Evolutionary conservation across 2,329 filamentous ascomycete genomes (phyloP).

Genomic region (Scedosporium dehoogii): DNA sequence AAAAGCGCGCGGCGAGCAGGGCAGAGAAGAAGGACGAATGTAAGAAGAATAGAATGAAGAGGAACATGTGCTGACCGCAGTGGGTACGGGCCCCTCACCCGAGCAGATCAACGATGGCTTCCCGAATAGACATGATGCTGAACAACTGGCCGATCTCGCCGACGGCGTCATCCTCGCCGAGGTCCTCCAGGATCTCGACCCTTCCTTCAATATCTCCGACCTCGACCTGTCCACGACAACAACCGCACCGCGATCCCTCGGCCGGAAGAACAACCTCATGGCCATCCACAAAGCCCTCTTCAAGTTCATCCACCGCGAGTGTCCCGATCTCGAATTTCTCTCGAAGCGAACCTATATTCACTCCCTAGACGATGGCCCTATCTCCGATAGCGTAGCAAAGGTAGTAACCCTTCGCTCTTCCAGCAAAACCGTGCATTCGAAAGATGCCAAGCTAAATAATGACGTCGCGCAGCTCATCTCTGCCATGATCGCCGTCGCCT

Average conservation of each 20-base stretch:
- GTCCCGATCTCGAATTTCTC: conserved; percentile 40
- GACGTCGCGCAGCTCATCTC: conserved; percentile 44
- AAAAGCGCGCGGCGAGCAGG: no score
- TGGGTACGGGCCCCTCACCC: neutral
- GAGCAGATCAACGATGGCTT: conserved; percentile 29
- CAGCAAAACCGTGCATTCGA: neutral
- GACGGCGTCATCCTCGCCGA: conserved; percentile 45
- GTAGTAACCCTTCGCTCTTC: conserved; percentile 21
- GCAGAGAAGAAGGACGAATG: no score
- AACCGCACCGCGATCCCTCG: conserved; percentile 31
- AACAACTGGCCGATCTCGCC: conserved; percentile 39
- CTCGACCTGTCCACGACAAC: conserved; percentile 33
- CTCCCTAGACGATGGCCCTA: conserved; percentile 46
- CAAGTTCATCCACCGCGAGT: conserved; percentile 44
- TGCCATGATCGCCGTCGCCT: conserved; percentile 50
- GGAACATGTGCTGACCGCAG: neutral
- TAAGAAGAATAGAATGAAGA: neutral
- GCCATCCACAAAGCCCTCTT: conserved; percentile 44
- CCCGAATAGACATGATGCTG: conserved; percentile 32
- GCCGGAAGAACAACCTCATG: conserved; percentile 42
- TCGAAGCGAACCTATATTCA: conserved; percentile 46
- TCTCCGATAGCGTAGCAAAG: conserved; percentile 43
- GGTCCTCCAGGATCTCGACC: conserved; percentile 48
- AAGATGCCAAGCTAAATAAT: conserved; percentile 13
- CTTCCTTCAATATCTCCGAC: conserved; percentile 43